Conservation (phyloP, 208 protist species). For the Crithidia thermophila region DNA sequence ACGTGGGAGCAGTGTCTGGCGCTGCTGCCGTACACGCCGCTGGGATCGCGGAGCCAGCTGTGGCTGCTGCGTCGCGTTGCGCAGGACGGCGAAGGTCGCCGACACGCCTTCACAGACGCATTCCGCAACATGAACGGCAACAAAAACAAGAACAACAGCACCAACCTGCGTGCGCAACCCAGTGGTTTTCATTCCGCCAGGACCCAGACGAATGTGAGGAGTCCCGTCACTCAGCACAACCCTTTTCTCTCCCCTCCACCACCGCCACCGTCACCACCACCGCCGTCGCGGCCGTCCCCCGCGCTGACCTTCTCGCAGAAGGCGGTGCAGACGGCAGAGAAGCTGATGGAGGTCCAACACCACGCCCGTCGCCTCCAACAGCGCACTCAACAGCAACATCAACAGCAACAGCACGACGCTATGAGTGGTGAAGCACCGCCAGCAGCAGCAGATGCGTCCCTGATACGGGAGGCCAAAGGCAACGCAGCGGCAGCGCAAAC, state of each 20-base stretch:
- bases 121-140: too few relatives aligned
- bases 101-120: conserved; percentile 18
- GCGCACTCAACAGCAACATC: neutral
- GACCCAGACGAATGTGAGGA: neutral
- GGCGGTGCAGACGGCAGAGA: conserved; percentile 14
- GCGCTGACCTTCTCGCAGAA: conserved; percentile 12
- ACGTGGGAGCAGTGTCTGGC: conserved; percentile 57
- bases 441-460: too few relatives aligned
- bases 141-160: too few relatives aligned
- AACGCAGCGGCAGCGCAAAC: neutral
- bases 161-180: too few relatives aligned
- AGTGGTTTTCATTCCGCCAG: too few relatives aligned
- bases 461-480: neutral
- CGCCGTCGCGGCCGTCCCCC: neutral
- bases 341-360: conserved; percentile 1
- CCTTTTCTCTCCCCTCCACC: neutral
- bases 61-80: conserved; percentile 61
- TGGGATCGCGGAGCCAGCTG: conserved; percentile 51
- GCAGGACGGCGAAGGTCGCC: conserved; percentile 39
- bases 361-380: conserved; percentile 5
- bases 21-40: conserved; percentile 61
- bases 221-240: neutral
- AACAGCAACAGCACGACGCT: too few relatives aligned
- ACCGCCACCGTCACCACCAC: too few relatives aligned
- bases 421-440: too few relatives aligned